These are phyloP conservation scores for Akanthomyces uredinophilus DNA, from an alignment of 2,329 filamentous ascomycete genomes.

Conservation along the genomic window DNA sequence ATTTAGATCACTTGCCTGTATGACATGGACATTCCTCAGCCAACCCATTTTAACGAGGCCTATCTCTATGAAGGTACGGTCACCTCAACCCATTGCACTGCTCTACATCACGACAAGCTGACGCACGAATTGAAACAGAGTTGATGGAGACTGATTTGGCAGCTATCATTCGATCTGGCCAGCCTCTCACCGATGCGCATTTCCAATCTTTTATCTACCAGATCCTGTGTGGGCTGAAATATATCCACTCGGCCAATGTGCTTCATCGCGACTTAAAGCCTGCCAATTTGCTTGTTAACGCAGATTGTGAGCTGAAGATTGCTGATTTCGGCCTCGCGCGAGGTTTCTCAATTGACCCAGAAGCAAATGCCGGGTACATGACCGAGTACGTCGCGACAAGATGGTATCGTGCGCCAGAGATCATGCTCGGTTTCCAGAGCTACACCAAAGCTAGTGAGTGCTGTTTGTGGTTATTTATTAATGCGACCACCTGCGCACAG, in stretches of 20 bases:
- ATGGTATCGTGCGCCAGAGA: slow-evolving; percentile 93
- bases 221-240: slow-evolving; percentile 96
- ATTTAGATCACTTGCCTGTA: slow-evolving; percentile 92
- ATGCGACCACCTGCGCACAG: not conserved
- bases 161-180: slow-evolving; percentile 93
- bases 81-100: slow-evolving; percentile 50
- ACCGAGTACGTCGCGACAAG: slow-evolving; percentile 97
- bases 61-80: slow-evolving; percentile 90
- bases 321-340: slow-evolving; percentile 95
- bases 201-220: slow-evolving; percentile 99
- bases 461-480: not conserved
- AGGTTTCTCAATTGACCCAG: slow-evolving; percentile 93
- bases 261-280: slow-evolving; percentile 95
- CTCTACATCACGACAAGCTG: not conserved
- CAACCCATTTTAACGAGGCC: slow-evolving; percentile 97
- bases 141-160: slow-evolving; percentile 85
- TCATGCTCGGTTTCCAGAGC: slow-evolving; percentile 99
- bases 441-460: slow-evolving; percentile 98
- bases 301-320: slow-evolving; percentile 98
- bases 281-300: slow-evolving; percentile 93
- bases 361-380: slow-evolving; percentile 99
- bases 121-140: not conserved
- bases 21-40: slow-evolving; percentile 98
- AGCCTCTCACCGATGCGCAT: slow-evolving; percentile 94
- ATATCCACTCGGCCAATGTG: slow-evolving; percentile 97